Evolutionary conservation across 169 alveolate species (phyloP), one percentile per base, ranked within the genome.

Genomic region (Plasmodium relictum): DNA sequence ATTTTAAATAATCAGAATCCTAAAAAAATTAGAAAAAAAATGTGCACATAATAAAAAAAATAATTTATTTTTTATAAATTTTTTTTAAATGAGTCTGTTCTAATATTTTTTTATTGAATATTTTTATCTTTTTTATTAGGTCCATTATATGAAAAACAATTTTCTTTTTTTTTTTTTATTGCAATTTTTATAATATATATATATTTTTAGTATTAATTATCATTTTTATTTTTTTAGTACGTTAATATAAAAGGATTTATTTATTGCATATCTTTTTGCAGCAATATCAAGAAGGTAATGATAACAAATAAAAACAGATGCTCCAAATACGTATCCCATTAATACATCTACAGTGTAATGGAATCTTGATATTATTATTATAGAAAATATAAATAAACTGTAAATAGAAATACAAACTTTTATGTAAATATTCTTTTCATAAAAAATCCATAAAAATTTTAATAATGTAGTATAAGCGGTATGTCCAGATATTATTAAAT

Each of bases 401-500:
- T 70, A 88, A 18, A 87, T 50, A 18, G 71, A 56, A n/a, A 91
- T 18, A 6, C 54, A 62, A 7, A 80, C 4, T 37, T 85, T 83
- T 22, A 78, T 73, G 39, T 20, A 70, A 66, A 88, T 66, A 52
- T 86, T 70, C 73, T 87, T 83, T 66, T 52, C 62, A 48, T 80
- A 65, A 78, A 89, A 88, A 56, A 76, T 41, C 72, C 92, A 58
- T 18, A 92, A 70, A 16, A 73, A 90, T 68, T 71, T 68, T 16
- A 89, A 83, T 58, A 88, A 56, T 4, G 94, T 94, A 24, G 91
- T 78, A 58, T 88, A 85, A 8, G 95, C 87, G 7, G 89, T 76
- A 86, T 94, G 96, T n/a, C 96, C 96, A 22, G 96, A 94, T n/a
- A 94, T 80, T 10, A 94, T 89, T 59, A 92, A 56, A 87, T 94